A percentile compares a stretch with the other conserved stretches of the same genome.
Conservation (phyloP, 441 rosid species). For the Euphorbia schlechtendalii region DNA sequence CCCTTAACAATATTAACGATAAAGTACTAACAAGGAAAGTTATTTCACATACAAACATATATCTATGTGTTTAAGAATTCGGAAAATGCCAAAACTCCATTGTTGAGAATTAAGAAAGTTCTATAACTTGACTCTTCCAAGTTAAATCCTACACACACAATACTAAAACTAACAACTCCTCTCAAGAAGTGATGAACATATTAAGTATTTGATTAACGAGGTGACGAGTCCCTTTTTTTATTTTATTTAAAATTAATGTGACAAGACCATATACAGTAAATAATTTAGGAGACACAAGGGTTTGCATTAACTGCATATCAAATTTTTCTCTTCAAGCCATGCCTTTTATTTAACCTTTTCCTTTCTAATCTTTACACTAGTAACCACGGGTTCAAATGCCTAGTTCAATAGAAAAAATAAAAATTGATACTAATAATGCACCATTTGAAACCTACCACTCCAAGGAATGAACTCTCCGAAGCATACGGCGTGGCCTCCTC, state of each 20-base stretch:
- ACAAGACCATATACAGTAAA: no score
- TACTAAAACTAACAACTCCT: no score
- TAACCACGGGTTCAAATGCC: constrained; percentile 21
- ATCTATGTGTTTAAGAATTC: neutral
- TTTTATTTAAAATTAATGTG: no score
- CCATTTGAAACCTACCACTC: constrained; percentile 37
- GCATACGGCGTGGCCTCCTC: constrained; percentile 34
- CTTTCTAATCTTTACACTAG: neutral
- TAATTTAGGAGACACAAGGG: constrained; percentile 4
- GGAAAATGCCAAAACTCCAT: neutral
- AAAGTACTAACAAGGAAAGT: no score
- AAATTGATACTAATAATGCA: constrained; percentile 3
- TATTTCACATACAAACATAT: no score
- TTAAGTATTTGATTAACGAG: no score
- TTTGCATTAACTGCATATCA: constrained; percentile 7
- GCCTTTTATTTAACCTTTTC: neutral
- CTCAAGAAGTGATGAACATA: no score
- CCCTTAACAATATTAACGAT: no score
- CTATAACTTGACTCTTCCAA: neutral
- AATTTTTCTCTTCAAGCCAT: constrained; percentile 11
- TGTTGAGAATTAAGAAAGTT: neutral
- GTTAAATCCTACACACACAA: constrained; percentile 4
- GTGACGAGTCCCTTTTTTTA: no score
- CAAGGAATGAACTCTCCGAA: constrained; percentile 44
- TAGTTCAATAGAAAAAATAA: constrained; percentile 12